These are phyloP conservation scores for Eucalyptus microcorys DNA, from an alignment of 345 rosid genomes.

Conservation along the genomic window DNA sequence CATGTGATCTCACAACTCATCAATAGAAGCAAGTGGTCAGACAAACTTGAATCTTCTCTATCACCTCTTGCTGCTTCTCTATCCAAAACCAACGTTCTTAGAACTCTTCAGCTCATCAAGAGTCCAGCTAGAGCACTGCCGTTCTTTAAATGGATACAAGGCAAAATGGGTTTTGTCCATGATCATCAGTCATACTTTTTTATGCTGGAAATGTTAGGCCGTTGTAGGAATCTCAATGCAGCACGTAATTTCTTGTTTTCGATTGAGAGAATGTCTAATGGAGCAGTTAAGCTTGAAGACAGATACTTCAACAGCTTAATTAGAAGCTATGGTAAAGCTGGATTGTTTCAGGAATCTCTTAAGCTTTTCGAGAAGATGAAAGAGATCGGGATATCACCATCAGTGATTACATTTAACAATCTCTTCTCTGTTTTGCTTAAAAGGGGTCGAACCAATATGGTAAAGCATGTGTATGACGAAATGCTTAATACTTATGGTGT, in stretches of 20 bases:
- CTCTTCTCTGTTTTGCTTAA: slow-evolving; percentile 49
- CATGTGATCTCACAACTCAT: slow-evolving; percentile 41
- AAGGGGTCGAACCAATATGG: slow-evolving; percentile 69
- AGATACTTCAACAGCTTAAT: slow-evolving; percentile 69
- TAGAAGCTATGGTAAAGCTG: slow-evolving; percentile 55
- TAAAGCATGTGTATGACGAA: slow-evolving; percentile 51
- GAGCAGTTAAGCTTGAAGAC: slow-evolving; percentile 45
- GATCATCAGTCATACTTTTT: slow-evolving; percentile 37
- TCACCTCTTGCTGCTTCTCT: slow-evolving; percentile 28
- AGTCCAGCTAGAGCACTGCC: slow-evolving; percentile 39
- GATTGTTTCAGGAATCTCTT: slow-evolving; percentile 58
- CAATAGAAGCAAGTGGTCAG: slow-evolving; percentile 46
- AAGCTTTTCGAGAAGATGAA: slow-evolving; percentile 59
- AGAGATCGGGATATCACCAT: slow-evolving; percentile 53
- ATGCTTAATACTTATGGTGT: slow-evolving; percentile 75
- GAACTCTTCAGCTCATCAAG: slow-evolving; percentile 45
- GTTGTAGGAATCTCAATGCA: slow-evolving; percentile 40
- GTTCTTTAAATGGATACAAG: slow-evolving; percentile 54
- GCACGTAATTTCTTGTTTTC: slow-evolving; percentile 74
- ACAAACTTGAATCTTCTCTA: slow-evolving; percentile 44
- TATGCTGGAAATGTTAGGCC: slow-evolving; percentile 61
- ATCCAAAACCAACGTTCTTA: slow-evolving; percentile 43
- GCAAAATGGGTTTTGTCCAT: slow-evolving; percentile 31
- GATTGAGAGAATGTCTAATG: slow-evolving; percentile 45
- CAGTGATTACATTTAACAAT: slow-evolving; percentile 55